A percentile compares a stretch with the other conserved stretches of the same genome.
Conservation (phyloP, 2,329 filamentous ascomycete genomes). For the Verticillium tricorpus region DNA sequence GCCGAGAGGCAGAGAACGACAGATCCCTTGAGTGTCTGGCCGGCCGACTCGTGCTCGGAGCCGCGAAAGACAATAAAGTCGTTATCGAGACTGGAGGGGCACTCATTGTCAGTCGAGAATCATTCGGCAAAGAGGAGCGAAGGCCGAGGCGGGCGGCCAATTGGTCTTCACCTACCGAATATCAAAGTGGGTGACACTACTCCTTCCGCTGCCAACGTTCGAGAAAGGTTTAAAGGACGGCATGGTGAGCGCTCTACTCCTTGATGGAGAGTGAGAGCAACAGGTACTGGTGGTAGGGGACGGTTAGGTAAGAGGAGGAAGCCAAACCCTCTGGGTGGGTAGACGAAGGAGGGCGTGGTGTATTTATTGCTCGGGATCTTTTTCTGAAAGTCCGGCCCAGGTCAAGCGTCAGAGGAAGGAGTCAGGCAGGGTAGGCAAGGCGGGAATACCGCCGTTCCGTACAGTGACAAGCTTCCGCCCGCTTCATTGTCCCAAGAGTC, state of each 20-base stretch:
- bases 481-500: background rate
- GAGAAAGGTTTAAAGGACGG: conserved; percentile 53
- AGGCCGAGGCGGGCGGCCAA: background rate
- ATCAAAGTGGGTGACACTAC: conserved; percentile 51
- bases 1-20: conserved; percentile 70
- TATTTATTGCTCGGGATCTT: conserved; percentile 3
- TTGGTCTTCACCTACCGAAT: conserved; percentile 42
- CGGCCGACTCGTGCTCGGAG: conserved; percentile 68
- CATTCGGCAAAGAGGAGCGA: conserved; percentile 4
- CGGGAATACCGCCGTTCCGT: background rate
- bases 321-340: background rate
- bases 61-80: conserved; percentile 78
- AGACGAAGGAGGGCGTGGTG: background rate
- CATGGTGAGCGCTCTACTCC: conserved; percentile 31
- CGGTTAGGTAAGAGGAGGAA: conserved; percentile 2
- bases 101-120: conserved; percentile 1
- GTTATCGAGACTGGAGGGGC: conserved; percentile 59
- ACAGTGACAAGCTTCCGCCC: background rate
- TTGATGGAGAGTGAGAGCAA: conserved; percentile 2
- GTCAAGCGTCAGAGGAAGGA: background rate
- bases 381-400: background rate
- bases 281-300: background rate
- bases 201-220: conserved; percentile 41
- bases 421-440: background rate
- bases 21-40: conserved; percentile 68